Base-by-base conservation (phyloP, 768 basidiomycete genomes). In the Leucogyrophana mollusca region DNA sequence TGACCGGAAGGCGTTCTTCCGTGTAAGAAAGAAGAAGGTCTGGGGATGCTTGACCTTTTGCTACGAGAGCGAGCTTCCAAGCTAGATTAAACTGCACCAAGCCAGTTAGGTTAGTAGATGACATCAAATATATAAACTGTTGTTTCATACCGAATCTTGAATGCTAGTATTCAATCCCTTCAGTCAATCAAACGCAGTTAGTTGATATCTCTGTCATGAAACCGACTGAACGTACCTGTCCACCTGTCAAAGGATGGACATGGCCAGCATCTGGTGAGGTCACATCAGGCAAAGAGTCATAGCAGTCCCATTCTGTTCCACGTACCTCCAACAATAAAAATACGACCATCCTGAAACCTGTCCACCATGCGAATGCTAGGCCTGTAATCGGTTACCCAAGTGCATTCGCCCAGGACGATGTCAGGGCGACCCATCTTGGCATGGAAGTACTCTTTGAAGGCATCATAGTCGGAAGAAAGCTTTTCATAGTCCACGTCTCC, bases 1-100 rank as follows among this genome's bases (percentile, higher is more conserved):
- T 65, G 16, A 73, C 57, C 14, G 68, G 67, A 10, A 66, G 41
- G 9, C 68, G 64, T 41, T 70, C 70, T 13, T 58, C 49, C 16
- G 46, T 56, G 54, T 61, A 70, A 0, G 57, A 61, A 30, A 57
- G 48, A 32, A 65, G 65, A 32, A 62, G 64, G 22, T 53, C 49
- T 18, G 46, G 50, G 11, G 43, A 40, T 7, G 61, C 55, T 18
- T 52, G 48, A 4, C 56, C 53, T 43, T 59, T 60, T 16, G 49
- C 43, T 11, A 66, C 63, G 9, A 66, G 52, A 17, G 64, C 55
- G 7, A 70, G 43, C 52, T 69, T 66, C 67, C 67, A 68, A 9
- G 57, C 64, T 0, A 72, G 54, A 44, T 72, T 72, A 49, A 59
- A 45, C 60, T 65, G 33, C 11, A 16, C 20, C 0, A 14, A 14